Percentiles rank a stretch among this genome's conserved stretches.
Evolutionary conservation across 1,284 basidiomycete genomes (phyloP).

Genomic region (Apiotrichum sp.): DNA sequence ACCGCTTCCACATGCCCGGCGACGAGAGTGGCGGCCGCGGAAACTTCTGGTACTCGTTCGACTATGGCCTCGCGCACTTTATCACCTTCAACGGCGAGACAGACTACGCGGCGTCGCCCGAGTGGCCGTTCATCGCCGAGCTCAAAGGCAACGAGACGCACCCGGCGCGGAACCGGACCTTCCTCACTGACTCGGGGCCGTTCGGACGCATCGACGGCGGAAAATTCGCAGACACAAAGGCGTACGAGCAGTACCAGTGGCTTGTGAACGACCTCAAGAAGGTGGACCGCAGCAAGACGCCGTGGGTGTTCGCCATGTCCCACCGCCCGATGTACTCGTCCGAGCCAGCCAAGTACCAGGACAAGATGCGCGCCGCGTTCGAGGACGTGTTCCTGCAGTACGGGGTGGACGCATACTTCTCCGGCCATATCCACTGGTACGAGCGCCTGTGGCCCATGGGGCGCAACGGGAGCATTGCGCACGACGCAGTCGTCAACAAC

Average conservation of each 20-base stretch:
- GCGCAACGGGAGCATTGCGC: conserved; percentile 27
- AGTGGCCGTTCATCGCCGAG: conserved; percentile 23
- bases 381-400: conserved; percentile 40
- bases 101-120: conserved; percentile 22
- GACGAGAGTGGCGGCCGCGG: conserved; percentile 13
- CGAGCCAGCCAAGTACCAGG: conserved; percentile 25
- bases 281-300: conserved; percentile 42
- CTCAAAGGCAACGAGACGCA: conserved; percentile 22
- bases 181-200: conserved; percentile 8
- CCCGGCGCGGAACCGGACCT: conserved; percentile 10
- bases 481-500: conserved; percentile 28
- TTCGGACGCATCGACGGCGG: conserved; percentile 17
- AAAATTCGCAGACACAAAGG: conserved; percentile 15
- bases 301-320: conserved; percentile 41
- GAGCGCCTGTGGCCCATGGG: conserved; percentile 39
- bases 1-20: conserved; percentile 35
- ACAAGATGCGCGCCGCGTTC: conserved; percentile 36
- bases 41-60: conserved; percentile 35
- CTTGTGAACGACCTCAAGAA: conserved; percentile 30
- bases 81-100: conserved; percentile 24
- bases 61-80: conserved; percentile 26
- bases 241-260: conserved; percentile 27
- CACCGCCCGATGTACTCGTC: conserved; percentile 36
- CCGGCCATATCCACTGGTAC: conserved; percentile 45
- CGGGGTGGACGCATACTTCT: conserved; percentile 38